Evolutionary conservation across 192 early-diverging fungal species (phyloP), one percentile per base, ranked within the genome.

Genomic region (Backusella tarrabulga): DNA sequence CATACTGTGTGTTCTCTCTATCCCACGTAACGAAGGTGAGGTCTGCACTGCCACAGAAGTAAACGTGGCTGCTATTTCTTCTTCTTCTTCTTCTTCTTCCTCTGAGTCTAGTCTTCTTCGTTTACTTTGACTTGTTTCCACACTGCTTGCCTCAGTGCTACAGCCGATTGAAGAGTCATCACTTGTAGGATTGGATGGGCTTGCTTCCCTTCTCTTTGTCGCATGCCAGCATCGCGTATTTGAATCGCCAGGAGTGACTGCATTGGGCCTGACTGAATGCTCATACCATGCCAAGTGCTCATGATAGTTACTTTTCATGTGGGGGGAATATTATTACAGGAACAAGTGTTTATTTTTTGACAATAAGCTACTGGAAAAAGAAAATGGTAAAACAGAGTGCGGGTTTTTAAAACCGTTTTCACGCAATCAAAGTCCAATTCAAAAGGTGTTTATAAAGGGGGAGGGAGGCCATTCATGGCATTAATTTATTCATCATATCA

Each of bases 251-350:
- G 34, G 19, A 1, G 69, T 40, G 1, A 71, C 11, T 42, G 44
- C 36, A 26, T 71, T 38, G 4, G 69, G 38, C 29, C 14, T 71
- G 19, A 71, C 40, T 26, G 34, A 40, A 14, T 41, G 21, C 17
- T 71, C 35, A 23, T 41, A 71, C 69, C 34, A 71, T 8, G 69
- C 41, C 21, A 71, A 71, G 15, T 71, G 69, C 21, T 71, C 35
- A 3, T 14, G n/a, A 23, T 41, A 41, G 15, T 71, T 71, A 40
- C 35, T 71, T n/a, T 71, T 44, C 69, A 71, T 71, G 6, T 70
- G 46, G 19, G 46, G 46, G 17, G 6, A 6, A 8, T 3, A 11
- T 6, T 23, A 21, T 23, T 23, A 23, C 21, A 56, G 21, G 8
- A 56, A 56, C 52, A 32, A 32, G 32, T 32, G 32, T 32, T 32